Conservation (phyloP, 2,329 filamentous ascomycete genomes). For the Neofusicoccum sp. region DNA sequence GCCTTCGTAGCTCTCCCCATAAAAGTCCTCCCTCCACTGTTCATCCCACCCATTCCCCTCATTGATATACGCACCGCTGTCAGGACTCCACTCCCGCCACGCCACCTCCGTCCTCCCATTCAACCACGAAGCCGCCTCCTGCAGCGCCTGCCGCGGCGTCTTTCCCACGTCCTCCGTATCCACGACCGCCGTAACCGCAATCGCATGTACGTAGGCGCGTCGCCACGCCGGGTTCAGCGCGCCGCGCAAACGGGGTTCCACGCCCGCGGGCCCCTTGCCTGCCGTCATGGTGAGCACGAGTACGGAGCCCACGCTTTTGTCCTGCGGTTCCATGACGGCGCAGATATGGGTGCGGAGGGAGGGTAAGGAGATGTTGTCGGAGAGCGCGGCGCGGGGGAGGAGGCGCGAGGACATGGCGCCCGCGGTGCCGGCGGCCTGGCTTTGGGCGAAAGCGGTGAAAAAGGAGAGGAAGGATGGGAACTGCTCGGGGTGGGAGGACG, state of each 20-base stretch:
- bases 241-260: conserved; percentile 30
- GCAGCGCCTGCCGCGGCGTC: conserved; percentile 6
- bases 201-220: conserved; percentile 36
- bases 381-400: conserved; percentile 37
- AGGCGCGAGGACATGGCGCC: conserved; percentile 39
- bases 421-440: conserved; percentile 32
- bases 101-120: conserved; percentile 25
- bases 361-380: not conserved
- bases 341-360: conserved; percentile 27
- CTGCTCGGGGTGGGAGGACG: conserved; percentile 12
- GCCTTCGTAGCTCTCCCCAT: conserved; percentile 22
- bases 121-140: conserved; percentile 24
- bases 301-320: conserved; percentile 26
- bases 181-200: conserved; percentile 29
- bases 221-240: conserved; percentile 38
- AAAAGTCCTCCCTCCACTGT: conserved; percentile 24
- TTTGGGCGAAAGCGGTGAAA: conserved; percentile 32
- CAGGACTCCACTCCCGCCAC: conserved; percentile 27
- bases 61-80: conserved; percentile 27
- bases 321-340: conserved; percentile 25
- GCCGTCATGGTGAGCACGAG: conserved; percentile 31
- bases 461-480: conserved; percentile 26
- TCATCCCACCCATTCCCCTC: conserved; percentile 25
- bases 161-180: conserved; percentile 4
- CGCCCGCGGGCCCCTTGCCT: conserved; percentile 32